Evolutionary conservation across 179 eudicot genomes (phyloP), one percentile per base, ranked within the genome.

Genomic region (Corrigiola litoralis): DNA sequence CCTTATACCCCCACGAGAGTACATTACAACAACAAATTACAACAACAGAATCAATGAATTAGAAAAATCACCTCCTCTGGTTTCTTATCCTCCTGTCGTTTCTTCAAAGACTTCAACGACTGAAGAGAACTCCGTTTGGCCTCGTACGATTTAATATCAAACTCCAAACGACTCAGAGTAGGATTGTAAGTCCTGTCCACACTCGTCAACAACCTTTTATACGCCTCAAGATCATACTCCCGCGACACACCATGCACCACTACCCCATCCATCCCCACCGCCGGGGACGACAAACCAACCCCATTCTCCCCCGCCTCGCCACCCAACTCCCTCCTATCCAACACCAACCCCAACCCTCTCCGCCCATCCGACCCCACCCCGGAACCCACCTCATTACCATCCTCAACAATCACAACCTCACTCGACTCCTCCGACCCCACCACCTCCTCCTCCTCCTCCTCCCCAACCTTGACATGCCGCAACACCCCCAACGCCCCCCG

Each of bases 351-450:
- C 16, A 58, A 59, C 36, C 34, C 61, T 54, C 48, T 67, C n/a
- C 38, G 56, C 18, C 45, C 61, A 21, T 79, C 79, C 8, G 67
- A 73, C 54, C 57, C 55, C 38, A 64, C 73, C 0, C n/a, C n/a
- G n/a, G 73, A 51, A 63, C 53, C 41, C 21, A 74, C 70, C 72
- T 80, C 81, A 41, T 42, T 37, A 12, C 70, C 79, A 50, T 78
- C 76, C 53, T 72, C 76, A 20, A 69, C 67, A 46, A 69, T 37
- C 68, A 79, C 83, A 63, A 85, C 79, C 57, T 77, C 57, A 41
- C 76, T 76, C 5, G 78, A 84, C 73, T 76, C 84, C 69, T 75
- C 81, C 0, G 76, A 70, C 29, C 66, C 66, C 58, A 31, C 72
- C 32, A 48, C 69, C 21, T 52, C 71, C 14, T 34, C 42, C 24